These are phyloP conservation scores for Cercospora canescens DNA, from an alignment of 2,329 filamentous ascomycete genomes.

Conservation along the genomic window DNA sequence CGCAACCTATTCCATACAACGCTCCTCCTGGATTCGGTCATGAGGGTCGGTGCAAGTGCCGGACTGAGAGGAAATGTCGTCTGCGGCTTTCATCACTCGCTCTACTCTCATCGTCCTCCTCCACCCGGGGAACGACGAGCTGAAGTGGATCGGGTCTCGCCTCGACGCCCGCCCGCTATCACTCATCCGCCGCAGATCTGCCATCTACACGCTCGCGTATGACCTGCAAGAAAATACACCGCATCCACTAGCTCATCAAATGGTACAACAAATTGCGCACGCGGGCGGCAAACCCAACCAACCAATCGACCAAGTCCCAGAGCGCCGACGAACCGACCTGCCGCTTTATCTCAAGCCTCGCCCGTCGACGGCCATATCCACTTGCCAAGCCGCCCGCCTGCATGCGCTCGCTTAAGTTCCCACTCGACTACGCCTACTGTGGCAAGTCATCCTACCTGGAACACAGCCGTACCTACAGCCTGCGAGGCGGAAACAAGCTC, in stretches of 20 bases:
- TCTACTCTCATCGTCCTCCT: background rate
- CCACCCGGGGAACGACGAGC: background rate
- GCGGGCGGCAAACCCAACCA: background rate
- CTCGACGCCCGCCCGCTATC: background rate
- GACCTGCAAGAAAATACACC: background rate
- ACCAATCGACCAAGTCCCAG: background rate
- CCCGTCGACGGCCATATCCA: background rate
- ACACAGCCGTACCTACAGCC: background rate
- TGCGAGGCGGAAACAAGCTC: background rate
- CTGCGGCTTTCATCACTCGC: background rate
- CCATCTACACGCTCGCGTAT: background rate
- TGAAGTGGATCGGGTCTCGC: background rate
- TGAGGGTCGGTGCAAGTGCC: background rate
- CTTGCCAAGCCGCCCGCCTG: background rate
- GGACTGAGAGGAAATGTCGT: background rate
- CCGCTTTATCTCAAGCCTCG: slow-evolving; percentile 1
- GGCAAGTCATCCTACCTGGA: slow-evolving; percentile 6
- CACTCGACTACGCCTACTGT: background rate
- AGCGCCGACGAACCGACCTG: background rate
- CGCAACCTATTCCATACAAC: background rate
- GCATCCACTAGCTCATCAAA: background rate
- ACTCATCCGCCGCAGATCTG: background rate
- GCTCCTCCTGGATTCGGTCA: background rate
- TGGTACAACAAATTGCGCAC: background rate
- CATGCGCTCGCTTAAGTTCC: background rate